Evolutionary conservation across 805 yeast species (phyloP), one percentile per base, ranked within the genome.

Genomic region (Saccharomycopsis capsularis): DNA sequence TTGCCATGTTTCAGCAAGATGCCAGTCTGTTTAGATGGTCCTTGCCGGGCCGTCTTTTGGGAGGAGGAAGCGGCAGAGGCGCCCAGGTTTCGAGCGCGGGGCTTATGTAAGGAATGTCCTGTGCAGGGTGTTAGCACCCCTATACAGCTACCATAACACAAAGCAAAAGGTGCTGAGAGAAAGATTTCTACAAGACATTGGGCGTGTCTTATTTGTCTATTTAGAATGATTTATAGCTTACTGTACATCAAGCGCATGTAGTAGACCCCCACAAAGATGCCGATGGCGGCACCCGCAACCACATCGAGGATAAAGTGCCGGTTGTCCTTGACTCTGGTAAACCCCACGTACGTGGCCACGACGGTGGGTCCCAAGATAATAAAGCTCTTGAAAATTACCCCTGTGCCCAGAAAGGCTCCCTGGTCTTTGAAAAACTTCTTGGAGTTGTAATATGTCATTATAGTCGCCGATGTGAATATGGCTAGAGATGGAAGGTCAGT

Each of bases 241-340:
- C n/a, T 7, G 32, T 29, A 29, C 32, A 29, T 29, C 13, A 13
- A 29, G 11, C 32, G 19, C 2, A 39, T 42, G 37, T 42, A 43
- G 35, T 27, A 42, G 18, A 42, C 35, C 15, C 37, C 51, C 3
- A 24, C 25, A n/a, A 32, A 22, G 21, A 38, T 38, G 16, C 51
- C 51, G 7, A 47, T 42, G 7, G 38, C 16, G 30, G 43, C 44
- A 7, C 51, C 51, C 16, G 34, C 42, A 19, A 39, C 21, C 4
- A 47, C 51, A 34, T 47, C 51, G 15, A 42, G 21, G 16, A 47
- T 4, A 39, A 47, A 47, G 42, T 47, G 51, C 22, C 51, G 27
- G 32, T 47, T 47, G 29, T 47, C 51, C 37, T 34, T 38, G 23
- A 47, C 37, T 29, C 51, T 42, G 15, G 51, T 47, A 24, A 47